phyloP scores from a whole-genome alignment of 2,329 filamentous ascomycete genomes.

The Diaporthe velutina region DNA sequence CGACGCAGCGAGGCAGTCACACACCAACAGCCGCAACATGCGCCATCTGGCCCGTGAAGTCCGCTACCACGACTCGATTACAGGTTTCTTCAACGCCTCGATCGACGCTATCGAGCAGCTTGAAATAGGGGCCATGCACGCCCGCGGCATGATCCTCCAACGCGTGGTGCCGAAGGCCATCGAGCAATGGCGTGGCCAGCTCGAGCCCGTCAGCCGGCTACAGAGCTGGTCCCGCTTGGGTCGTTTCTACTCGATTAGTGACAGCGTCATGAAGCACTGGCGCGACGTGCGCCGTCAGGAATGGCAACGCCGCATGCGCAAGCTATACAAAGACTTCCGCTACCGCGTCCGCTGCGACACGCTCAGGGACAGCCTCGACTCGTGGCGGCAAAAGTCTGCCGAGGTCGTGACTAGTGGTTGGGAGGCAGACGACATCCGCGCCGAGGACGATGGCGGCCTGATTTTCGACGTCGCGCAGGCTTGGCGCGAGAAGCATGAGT shows the following conservation, averaged over 20 bases:
- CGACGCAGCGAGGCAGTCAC: constrained; percentile 19
- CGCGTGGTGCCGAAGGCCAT: constrained; percentile 32
- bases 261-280: constrained; percentile 37
- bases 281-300: constrained; percentile 35
- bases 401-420: constrained; percentile 41
- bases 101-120: constrained; percentile 39
- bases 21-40: constrained; percentile 29
- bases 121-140: constrained; percentile 32
- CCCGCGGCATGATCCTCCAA: constrained; percentile 33
- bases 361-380: constrained; percentile 43
- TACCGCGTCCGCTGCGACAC: constrained; percentile 44
- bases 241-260: constrained; percentile 29
- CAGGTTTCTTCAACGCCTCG: constrained; percentile 37
- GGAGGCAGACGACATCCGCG: constrained; percentile 44
- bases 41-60: constrained; percentile 38
- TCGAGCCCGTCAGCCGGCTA: constrained; percentile 29
- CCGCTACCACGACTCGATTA: constrained; percentile 39
- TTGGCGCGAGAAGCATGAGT: constrained; percentile 42
- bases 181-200: constrained; percentile 32
- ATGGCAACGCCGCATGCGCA: constrained; percentile 44
- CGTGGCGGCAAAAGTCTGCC: constrained; percentile 43
- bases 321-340: constrained; percentile 43
- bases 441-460: constrained; percentile 44
- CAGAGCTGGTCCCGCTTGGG: constrained; percentile 33
- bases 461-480: constrained; percentile 43